Percentiles rank a stretch among this genome's conserved stretches.
Conservation (phyloP, 257 asterid genomes). For the Salvia hispanica region DNA sequence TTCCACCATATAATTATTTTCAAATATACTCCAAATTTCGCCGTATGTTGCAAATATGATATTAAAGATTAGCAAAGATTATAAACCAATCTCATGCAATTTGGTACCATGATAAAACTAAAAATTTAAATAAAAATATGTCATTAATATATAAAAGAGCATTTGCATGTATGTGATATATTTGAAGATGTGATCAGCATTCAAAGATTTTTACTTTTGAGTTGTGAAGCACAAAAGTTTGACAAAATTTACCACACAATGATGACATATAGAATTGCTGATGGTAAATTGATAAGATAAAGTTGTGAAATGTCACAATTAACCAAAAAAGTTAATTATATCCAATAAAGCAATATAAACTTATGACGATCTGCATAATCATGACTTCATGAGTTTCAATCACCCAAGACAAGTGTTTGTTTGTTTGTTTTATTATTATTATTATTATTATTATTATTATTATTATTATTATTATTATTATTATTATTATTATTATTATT, state of each 20-base stretch:
- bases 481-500: too few species aligned
- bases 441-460: too few species aligned
- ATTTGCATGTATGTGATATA: not conserved
- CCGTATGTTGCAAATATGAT: too few species aligned
- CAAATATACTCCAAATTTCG: too few species aligned
- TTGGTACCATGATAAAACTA: too few species aligned
- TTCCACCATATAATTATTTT: too few species aligned
- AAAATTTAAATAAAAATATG: too few species aligned
- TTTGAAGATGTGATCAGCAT: not conserved
- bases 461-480: too few species aligned
- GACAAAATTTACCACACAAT: slow-evolving; percentile 19
- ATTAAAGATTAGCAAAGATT: too few species aligned
- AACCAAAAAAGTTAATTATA: not conserved
- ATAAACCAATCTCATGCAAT: too few species aligned
- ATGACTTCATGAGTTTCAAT: not conserved
- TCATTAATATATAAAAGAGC: not conserved
- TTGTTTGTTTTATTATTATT: too few species aligned
- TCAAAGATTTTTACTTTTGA: slow-evolving; percentile 14
- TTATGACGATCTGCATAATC: not conserved
- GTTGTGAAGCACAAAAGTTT: slow-evolving; percentile 28
- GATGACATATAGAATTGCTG: not conserved
- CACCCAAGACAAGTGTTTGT: not conserved
- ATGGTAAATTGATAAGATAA: not conserved
- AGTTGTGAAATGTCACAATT: not conserved
- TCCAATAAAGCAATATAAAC: not conserved